phyloP scores from a whole-genome alignment of 441 rosid genomes.

The Rhodomyrtus psidioides region DNA sequence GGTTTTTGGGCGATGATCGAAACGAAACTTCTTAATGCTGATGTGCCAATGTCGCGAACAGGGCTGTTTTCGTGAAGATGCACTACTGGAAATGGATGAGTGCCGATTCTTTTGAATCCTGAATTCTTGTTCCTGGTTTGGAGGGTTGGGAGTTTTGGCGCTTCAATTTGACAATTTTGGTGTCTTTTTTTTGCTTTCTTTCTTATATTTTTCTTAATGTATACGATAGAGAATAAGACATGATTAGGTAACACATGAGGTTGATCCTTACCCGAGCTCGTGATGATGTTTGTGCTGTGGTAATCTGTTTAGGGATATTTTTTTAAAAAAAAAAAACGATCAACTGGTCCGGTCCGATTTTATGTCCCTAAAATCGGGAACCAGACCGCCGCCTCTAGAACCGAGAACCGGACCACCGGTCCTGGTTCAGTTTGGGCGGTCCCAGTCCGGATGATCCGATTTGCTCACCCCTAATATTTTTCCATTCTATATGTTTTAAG shows the following conservation, averaged over 20 bases:
- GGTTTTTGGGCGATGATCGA: no score
- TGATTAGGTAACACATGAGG: background rate
- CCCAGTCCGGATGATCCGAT: no score
- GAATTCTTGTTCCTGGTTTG: background rate
- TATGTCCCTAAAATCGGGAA: no score
- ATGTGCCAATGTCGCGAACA: constrained; percentile 17
- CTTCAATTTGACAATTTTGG: background rate
- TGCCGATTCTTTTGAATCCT: constrained; percentile 35
- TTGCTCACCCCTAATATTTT: background rate
- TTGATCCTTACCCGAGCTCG: background rate
- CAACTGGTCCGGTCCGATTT: no score
- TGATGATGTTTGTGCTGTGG: background rate
- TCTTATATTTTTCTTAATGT: background rate
- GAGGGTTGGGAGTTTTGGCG: background rate
- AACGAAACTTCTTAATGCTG: no score
- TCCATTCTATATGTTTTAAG: background rate
- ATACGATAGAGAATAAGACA: background rate
- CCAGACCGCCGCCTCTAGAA: no score
- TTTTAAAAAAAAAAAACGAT: no score
- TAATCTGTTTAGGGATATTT: background rate
- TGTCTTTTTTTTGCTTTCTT: background rate
- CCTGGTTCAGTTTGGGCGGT: no score
- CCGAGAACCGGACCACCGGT: no score
- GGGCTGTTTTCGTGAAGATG: constrained; percentile 59
- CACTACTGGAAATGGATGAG: constrained; percentile 92